Percentiles rank a stretch among this genome's conserved stretches.
Evolutionary conservation across 768 basidiomycete genomes (phyloP).

Genomic region (Amanita pseudoporphyria): DNA sequence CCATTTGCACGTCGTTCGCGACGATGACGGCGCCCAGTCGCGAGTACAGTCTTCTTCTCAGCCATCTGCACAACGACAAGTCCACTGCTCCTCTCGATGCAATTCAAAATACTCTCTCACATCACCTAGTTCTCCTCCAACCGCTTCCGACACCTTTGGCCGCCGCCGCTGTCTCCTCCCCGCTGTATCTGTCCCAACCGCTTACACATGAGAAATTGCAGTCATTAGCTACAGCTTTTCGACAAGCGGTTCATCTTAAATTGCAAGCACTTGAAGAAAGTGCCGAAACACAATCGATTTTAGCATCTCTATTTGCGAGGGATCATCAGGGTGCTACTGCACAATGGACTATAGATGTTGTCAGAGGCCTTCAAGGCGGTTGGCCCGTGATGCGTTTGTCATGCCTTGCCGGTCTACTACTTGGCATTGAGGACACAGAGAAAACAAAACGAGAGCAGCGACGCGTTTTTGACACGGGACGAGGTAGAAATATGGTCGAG

Average conservation of each 20-base stretch:
- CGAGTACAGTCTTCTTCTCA: slow-evolving; percentile 29
- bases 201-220: slow-evolving; percentile 38
- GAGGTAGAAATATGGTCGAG: slow-evolving; percentile 39
- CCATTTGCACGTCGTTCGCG: no score
- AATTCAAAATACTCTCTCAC: slow-evolving; percentile 45
- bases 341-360: slow-evolving; percentile 41
- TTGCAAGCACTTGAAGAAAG: slow-evolving; percentile 30
- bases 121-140: slow-evolving; percentile 42
- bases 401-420: slow-evolving; percentile 52
- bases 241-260: slow-evolving; percentile 51
- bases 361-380: slow-evolving; percentile 58
- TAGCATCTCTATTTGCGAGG: slow-evolving; percentile 26
- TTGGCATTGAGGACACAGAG: slow-evolving; percentile 52
- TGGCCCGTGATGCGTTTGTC: slow-evolving; percentile 52
- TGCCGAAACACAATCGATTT: slow-evolving; percentile 20
- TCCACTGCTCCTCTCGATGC: slow-evolving; percentile 37
- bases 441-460: slow-evolving; percentile 16
- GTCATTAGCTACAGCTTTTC: slow-evolving; percentile 43
- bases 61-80: slow-evolving; percentile 38
- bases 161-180: slow-evolving; percentile 45
- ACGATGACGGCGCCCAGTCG: slow-evolving; percentile 8
- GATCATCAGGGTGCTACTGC: slow-evolving; percentile 30
- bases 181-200: slow-evolving; percentile 37
- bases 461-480: slow-evolving; percentile 17
- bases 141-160: slow-evolving; percentile 49